These are phyloP conservation scores for Tulasnella sp. DNA, from an alignment of 768 basidiomycete species.

Conservation along the genomic window DNA sequence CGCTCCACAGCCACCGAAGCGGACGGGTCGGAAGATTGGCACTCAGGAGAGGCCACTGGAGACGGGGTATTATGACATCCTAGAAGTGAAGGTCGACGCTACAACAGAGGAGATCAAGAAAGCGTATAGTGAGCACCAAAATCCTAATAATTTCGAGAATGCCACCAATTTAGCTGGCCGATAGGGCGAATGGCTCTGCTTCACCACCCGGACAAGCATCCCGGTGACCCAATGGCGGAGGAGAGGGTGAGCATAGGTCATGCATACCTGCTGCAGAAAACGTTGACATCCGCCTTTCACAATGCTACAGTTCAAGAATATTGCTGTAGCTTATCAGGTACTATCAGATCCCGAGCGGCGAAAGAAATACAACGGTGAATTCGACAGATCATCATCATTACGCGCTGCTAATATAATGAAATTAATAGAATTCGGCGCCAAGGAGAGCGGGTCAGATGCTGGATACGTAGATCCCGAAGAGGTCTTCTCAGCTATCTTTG, in stretches of 20 bases:
- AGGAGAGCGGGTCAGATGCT: constrained; percentile 76
- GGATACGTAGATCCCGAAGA: constrained; percentile 76
- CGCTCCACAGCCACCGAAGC: background rate
- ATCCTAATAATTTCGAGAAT: background rate
- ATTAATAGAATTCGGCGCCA: constrained; percentile 60
- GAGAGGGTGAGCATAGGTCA: constrained; percentile 46
- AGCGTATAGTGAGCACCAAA: constrained; percentile 63
- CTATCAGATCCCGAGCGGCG: constrained; percentile 72
- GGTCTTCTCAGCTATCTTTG: constrained; percentile 73
- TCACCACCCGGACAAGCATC: constrained; percentile 90
- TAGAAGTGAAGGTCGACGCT: constrained; percentile 70
- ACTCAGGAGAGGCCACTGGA: constrained; percentile 85
- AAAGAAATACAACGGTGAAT: constrained; percentile 65
- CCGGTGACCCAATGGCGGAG: constrained; percentile 76
- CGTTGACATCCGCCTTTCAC: background rate
- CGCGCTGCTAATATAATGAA: background rate
- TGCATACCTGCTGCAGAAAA: background rate
- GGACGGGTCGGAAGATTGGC: constrained; percentile 69
- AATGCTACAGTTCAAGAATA: constrained; percentile 61
- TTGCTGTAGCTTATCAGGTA: constrained; percentile 64
- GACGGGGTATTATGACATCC: constrained; percentile 84
- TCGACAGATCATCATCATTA: background rate
- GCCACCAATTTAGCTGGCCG: background rate
- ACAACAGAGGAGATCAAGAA: constrained; percentile 85
- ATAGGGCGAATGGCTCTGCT: constrained; percentile 81